These are phyloP conservation scores for Polyplosphaeria fusca DNA, from an alignment of 495 filamentous ascomycete species.

Conservation along the genomic window DNA sequence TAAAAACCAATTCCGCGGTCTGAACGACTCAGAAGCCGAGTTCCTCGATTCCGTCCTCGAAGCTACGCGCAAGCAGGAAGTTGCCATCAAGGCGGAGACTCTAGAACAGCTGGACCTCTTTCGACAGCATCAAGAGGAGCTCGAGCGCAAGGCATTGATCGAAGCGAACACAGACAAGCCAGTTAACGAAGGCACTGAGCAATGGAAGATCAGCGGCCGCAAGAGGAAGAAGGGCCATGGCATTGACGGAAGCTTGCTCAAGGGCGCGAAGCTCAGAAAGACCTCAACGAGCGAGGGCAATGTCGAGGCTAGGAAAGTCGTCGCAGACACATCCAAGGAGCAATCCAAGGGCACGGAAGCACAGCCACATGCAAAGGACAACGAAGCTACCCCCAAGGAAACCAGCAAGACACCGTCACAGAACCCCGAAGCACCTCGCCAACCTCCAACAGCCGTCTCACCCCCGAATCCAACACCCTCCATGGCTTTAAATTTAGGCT, in stretches of 20 bases:
- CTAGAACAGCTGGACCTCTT: constrained; percentile 69
- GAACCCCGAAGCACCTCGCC: background rate
- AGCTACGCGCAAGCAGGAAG: constrained; percentile 67
- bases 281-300: background rate
- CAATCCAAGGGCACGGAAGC: background rate
- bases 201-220: constrained; percentile 52
- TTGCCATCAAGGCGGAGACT: constrained; percentile 68
- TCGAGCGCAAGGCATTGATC: constrained; percentile 52
- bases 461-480: background rate
- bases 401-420: background rate
- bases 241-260: constrained; percentile 47
- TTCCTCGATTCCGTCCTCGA: constrained; percentile 79
- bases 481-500: constrained; percentile 7
- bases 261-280: constrained; percentile 56
- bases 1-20: constrained; percentile 88
- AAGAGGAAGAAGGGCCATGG: constrained; percentile 61
- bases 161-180: constrained; percentile 36
- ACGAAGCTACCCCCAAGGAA: background rate
- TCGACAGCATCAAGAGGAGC: constrained; percentile 64
- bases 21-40: constrained; percentile 92
- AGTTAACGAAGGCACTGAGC: constrained; percentile 42
- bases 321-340: background rate
- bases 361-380: background rate
- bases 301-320: background rate
- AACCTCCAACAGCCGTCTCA: background rate